Conservation (phyloP, 2,329 filamentous ascomycete species). For the Penicillium hordei region DNA sequence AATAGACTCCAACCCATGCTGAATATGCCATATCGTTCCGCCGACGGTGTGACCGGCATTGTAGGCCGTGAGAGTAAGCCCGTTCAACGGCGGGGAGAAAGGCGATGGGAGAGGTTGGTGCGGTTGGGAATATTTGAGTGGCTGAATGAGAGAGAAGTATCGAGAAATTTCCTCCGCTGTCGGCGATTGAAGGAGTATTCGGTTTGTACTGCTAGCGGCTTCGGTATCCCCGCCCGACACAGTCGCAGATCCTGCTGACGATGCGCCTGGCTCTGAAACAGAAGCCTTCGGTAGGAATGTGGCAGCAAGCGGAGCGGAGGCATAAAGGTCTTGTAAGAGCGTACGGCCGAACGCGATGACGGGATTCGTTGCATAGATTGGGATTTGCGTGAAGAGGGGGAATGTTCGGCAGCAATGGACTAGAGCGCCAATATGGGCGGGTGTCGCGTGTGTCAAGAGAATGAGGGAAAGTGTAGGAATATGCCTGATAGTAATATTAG, state of each 20-base stretch:
- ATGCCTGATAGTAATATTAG: constrained; percentile 58
- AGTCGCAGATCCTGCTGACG: constrained; percentile 37
- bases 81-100: constrained; percentile 84
- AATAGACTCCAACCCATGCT: constrained; percentile 93
- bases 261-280: constrained; percentile 59
- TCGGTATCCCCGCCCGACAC: constrained; percentile 34
- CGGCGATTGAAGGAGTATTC: constrained; percentile 66
- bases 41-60: constrained; percentile 94
- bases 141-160: constrained; percentile 87
- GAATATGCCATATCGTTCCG: constrained; percentile 98
- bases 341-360: constrained; percentile 92
- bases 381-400: constrained; percentile 85
- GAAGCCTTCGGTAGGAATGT: constrained; percentile 74
- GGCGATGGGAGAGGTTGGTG: constrained; percentile 85
- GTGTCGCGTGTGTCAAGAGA: constrained; percentile 90
- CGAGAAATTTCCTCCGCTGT: constrained; percentile 84
- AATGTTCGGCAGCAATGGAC: constrained; percentile 97
- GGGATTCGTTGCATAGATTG: constrained; percentile 89
- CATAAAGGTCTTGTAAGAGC: constrained; percentile 86
- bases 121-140: constrained; percentile 94
- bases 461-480: constrained; percentile 89
- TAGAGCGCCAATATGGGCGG: constrained; percentile 87
- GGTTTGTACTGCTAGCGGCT: constrained; percentile 29
- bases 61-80: constrained; percentile 92
- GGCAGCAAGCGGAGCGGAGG: constrained; percentile 81